Base-by-base conservation (phyloP, 345 rosid species). In the Corymbia maculata region DNA sequence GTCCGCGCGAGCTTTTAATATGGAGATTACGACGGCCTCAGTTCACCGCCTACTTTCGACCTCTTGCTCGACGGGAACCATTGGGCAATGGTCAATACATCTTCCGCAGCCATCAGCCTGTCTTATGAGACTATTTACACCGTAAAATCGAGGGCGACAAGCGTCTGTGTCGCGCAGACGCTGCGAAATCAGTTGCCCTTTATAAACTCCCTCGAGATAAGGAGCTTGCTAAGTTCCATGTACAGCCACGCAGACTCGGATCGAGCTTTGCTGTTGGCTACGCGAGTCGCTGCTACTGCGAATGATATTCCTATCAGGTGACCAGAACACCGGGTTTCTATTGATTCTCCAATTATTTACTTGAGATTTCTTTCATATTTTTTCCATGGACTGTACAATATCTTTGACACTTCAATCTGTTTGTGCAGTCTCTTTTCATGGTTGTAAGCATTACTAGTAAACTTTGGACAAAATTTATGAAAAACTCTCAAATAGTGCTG, bases 111-210 rank as follows among this genome's bases (percentile, higher is more conserved):
- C 42, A 51, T 10, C 11, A n/a, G 79, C n/a, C 52, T 86, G 14
- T 79, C 57, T 32, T 36, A n/a, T 19, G 93, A 93, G 89, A 84
- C 79, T 2, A 57, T 89, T 0, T 90, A 88, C 49, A 61, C 86
- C 7, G 59, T 80, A 26, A 89, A 85, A 52, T 44, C 86, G 1
- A 89, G 87, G 9, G 26, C 36, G 19, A 85, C 84, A 0, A 91
- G 90, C 86, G 45, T 92, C 1, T 91, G 93, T 28, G 28, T 89
- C 21, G 92, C 91, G 4, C 92, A 90, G 51, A 90, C 91, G 4
- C 52, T 89, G 1, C 87, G 89, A 9, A 75, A 86, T 11, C 92
- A 87, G 50, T 51, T 89, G 1, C 94, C 91, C 1, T 90, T 91
- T 11, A 90, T 93, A 19, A 88, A 90, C 17, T 88, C 90, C 8